Evolutionary conservation across 257 asterid genomes (phyloP), one percentile per base, ranked within the genome.

Genomic region (Petunia axillaris): DNA sequence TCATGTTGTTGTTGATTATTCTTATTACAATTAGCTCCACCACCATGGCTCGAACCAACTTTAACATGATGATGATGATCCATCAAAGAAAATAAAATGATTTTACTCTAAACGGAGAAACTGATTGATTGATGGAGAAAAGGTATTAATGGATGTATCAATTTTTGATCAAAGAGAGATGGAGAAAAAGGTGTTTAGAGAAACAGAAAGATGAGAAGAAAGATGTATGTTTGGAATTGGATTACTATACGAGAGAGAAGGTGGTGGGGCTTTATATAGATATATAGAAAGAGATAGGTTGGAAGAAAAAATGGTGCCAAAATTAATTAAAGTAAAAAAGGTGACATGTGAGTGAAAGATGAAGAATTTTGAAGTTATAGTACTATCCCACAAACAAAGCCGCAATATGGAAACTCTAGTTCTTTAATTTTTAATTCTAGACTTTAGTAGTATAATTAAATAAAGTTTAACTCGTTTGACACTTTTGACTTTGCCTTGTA

Each of bases 1-100:
- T 89, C 88, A 1, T 85, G 73, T 41, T 84, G 83, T 77, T 78
- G 77, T 63, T 62, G 13, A 53, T 25, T 25, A 25, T 25, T 25
- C 25, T 25, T 25, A 25, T 25, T 25, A 25, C 25, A 25, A 25
- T 25, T 25, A 25, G 25, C 25, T 25, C 25, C 25, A 25, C 25
- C 25, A 25, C 25, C 25, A 25, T 25, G 25, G 25, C 25, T 25
- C 25, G 25, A 25, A 25, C 25, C 25, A 25, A 25, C 25, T 25
- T 25, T 25, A 25, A 25, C 25, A 25, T 25, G 25, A 25, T 25
- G 25, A 25, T 25, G 25, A 25, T 25, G 85, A 70, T 89, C 87
- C 92, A 87, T 81, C n/a, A 36, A 3, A 58, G 25, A 11, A 16
- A 35, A 15, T 16, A 63, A 6, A 25, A 63, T 63, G 37, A 35